Conservation (phyloP, 495 filamentous ascomycete genomes). For the Neurospora sp. region DNA sequence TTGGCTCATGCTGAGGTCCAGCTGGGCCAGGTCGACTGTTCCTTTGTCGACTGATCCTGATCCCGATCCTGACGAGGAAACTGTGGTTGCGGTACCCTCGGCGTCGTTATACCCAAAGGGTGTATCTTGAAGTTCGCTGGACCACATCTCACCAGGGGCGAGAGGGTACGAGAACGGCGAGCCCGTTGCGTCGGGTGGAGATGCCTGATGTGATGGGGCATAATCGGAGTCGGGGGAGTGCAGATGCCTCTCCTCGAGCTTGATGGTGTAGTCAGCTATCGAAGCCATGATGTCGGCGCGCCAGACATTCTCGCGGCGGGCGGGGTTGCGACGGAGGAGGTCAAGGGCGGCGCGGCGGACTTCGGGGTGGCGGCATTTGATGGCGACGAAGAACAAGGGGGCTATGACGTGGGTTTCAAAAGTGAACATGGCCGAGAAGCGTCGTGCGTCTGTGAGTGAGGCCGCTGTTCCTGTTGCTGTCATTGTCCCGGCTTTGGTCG, state of each 20-base stretch:
- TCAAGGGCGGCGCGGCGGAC: conserved; percentile 34
- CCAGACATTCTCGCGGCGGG: conserved; percentile 29
- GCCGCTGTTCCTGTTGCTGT: neutral
- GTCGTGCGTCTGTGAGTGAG: conserved; percentile 7
- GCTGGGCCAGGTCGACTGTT: neutral
- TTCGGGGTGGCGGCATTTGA: conserved; percentile 38
- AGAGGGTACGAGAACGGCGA: conserved; percentile 2
- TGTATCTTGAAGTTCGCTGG: conserved; percentile 1
- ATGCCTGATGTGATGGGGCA: conserved; percentile 5
- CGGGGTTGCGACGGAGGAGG: conserved; percentile 25
- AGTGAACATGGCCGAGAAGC: conserved; percentile 28
- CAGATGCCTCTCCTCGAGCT: conserved; percentile 24
- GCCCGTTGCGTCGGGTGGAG: conserved; percentile 4
- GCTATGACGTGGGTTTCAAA: conserved; percentile 44
- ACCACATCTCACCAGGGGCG: conserved; percentile 9
- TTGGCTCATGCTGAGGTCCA: conserved; percentile 3
- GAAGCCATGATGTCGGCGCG: conserved; percentile 26
- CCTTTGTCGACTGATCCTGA: neutral
- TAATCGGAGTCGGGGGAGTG: neutral
- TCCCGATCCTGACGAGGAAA: neutral
- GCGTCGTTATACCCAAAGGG: conserved; percentile 1
- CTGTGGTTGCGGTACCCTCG: neutral
- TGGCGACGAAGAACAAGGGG: conserved; percentile 39
- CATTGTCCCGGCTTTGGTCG: neutral
- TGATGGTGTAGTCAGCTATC: conserved; percentile 23